These are phyloP conservation scores for Cenchrus purpureus DNA, from an alignment of 176 grass and related monocot species.

Conservation along the genomic window DNA sequence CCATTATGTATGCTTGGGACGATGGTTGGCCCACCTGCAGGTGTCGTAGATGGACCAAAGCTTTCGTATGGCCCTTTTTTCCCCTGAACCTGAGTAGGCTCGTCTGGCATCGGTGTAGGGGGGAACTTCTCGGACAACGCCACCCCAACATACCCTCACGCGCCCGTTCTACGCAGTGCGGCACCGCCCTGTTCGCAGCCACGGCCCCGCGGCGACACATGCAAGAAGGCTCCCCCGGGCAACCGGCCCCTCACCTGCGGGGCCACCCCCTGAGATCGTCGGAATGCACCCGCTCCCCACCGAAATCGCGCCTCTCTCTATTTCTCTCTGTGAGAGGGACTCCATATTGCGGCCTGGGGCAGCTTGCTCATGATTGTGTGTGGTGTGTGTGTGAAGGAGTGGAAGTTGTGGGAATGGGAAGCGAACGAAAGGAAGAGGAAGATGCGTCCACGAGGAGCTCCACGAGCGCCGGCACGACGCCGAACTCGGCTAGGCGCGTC, in stretches of 20 bases:
- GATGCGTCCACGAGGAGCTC: no score
- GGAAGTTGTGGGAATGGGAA: background rate
- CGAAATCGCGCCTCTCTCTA: slow-evolving; percentile 30
- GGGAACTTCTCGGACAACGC: slow-evolving; percentile 67
- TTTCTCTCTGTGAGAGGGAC: background rate
- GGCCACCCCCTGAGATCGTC: slow-evolving; percentile 17
- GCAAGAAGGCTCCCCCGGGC: slow-evolving; percentile 30
- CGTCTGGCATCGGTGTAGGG: slow-evolving; percentile 51
- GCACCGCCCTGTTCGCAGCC: slow-evolving; percentile 35
- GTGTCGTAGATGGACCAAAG: no score
- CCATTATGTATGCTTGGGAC: no score
- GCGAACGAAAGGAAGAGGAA: background rate
- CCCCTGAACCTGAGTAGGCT: background rate
- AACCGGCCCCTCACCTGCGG: slow-evolving; percentile 10
- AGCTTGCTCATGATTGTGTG: background rate
- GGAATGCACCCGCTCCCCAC: slow-evolving; percentile 51
- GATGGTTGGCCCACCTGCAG: no score
- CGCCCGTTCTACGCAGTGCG: slow-evolving; percentile 1
- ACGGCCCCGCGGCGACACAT: slow-evolving; percentile 14
- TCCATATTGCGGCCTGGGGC: background rate
- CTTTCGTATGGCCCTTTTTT: no score
- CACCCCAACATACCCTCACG: slow-evolving; percentile 34
- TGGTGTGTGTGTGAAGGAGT: background rate
- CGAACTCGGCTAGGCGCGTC: no score
- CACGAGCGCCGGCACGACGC: no score